Base-by-base conservation (phyloP, 2,329 filamentous ascomycete genomes). In the Trichoderma oligosporum region DNA sequence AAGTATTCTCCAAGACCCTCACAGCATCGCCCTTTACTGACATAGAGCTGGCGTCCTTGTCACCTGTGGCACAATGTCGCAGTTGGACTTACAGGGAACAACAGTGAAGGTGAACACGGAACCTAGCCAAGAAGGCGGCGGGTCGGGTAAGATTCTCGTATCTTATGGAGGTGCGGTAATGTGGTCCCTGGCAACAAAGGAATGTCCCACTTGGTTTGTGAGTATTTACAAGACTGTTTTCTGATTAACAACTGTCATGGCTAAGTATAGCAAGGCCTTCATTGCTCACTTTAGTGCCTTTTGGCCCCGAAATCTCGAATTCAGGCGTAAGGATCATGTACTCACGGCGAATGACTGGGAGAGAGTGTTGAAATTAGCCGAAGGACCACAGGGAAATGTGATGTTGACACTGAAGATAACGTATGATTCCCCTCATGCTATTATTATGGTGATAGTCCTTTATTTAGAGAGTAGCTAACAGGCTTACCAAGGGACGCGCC, bases 161-260 rank as follows among this genome's bases (percentile, higher is more conserved):
- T 66, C 65, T 3, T 72, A 70, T 31, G 68, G 66, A 3, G 65
- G 67, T 25, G 66, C 69, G 0, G 64, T 76, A 2, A 59, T 71
- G 14, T 79, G 76, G 75, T 65, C 66, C 2, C 61, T 78, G 8
- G 64, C 68, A 2, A 58, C 71, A 3, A 63, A 72, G 14, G 69
- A 77, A 45, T 78, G 76, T 51, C 63, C 67, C 24, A 76, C 73
- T 0, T 79, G 76, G 76, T 74, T 78, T 71, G 74, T 77, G 64
- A 65, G 74, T 65, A 7, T 14, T 4, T 20, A 14, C 3, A 12
- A 4, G n/a, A n/a, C n/a, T 9, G 2, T 12, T 20, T 33, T n/a
- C n/a, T 20, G 7, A 2, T 5, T 18, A 16, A 8, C 5, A 7
- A 9, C 6, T 25, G 6, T 14, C 12, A 3, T 33, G 47, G 44